A percentile compares a stretch with the other conserved stretches of the same genome.
Conservation (phyloP, 1,284 basidiomycete genomes). For the Naganishia cerealis region DNA sequence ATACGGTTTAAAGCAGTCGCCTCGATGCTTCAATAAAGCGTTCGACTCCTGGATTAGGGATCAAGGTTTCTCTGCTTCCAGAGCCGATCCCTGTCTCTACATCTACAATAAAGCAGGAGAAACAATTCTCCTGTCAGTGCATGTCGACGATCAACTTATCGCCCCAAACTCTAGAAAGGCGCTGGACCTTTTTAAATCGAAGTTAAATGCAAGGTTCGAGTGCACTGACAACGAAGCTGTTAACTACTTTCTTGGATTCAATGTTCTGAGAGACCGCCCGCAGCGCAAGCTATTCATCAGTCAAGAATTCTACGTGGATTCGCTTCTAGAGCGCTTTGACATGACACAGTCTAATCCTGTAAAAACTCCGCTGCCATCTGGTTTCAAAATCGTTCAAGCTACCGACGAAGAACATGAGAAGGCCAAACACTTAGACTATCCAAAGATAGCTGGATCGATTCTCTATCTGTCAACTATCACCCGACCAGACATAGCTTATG, state of each 20-base stretch:
- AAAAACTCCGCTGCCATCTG: constrained; percentile 8
- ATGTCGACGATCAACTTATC: constrained; percentile 43
- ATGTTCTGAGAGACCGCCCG: constrained; percentile 31
- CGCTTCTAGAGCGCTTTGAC: constrained; percentile 35
- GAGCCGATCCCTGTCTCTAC: constrained; percentile 34
- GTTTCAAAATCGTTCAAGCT: too few species aligned
- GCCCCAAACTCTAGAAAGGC: constrained; percentile 30
- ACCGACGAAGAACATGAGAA: too few species aligned
- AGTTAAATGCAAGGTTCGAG: constrained; percentile 19
- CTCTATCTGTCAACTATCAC: too few species aligned
- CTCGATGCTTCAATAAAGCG: constrained; percentile 38
- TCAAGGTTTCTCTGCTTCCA: constrained; percentile 33
- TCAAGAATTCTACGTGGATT: constrained; percentile 37
- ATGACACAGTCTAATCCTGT: constrained; percentile 29
- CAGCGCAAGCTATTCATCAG: constrained; percentile 32
- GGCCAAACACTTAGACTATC: too few species aligned
- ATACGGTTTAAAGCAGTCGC: constrained; percentile 42
- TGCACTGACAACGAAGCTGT: too few species aligned
- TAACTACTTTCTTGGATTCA: constrained; percentile 39
- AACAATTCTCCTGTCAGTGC: constrained; percentile 33
- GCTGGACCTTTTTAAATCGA: constrained; percentile 36
- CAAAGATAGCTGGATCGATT: too few species aligned
- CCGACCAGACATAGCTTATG: constrained; percentile 37
- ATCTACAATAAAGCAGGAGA: neutral
- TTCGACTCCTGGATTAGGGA: constrained; percentile 34